phyloP scores from a whole-genome alignment of 1,284 basidiomycete species.

The Puccinia coronata region DNA sequence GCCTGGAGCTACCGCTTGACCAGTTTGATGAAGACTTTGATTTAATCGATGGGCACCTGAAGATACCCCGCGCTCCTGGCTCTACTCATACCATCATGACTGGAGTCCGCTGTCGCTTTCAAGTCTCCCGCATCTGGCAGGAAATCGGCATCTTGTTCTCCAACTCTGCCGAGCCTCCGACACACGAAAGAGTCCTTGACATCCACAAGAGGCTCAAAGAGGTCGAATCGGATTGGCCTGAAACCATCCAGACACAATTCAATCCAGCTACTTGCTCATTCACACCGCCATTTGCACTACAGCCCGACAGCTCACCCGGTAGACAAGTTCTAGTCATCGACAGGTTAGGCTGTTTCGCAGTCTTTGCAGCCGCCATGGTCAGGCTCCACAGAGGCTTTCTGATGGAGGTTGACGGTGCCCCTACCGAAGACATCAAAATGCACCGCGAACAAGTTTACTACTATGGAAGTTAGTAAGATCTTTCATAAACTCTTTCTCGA shows the following conservation, averaged over 20 bases:
- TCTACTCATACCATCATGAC: slow-evolving; percentile 36
- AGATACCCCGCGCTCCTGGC: slow-evolving; percentile 2
- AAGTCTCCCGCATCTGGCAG: slow-evolving; percentile 26
- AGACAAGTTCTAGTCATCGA: slow-evolving; percentile 25
- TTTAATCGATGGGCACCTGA: slow-evolving; percentile 1
- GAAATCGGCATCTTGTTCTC: slow-evolving; percentile 32
- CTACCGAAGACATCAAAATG: slow-evolving; percentile 22
- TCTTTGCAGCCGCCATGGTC: slow-evolving; percentile 34
- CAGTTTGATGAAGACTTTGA: slow-evolving; percentile 43
- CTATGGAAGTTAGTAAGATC: slow-evolving; percentile 26
- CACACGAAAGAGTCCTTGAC: slow-evolving; percentile 25
- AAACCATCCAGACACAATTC: slow-evolving; percentile 22
- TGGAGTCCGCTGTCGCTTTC: slow-evolving; percentile 35
- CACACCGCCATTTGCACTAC: background rate
- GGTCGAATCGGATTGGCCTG: slow-evolving; percentile 9
- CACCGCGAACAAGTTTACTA: slow-evolving; percentile 35
- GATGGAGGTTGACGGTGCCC: slow-evolving; percentile 15
- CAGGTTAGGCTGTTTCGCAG: slow-evolving; percentile 26
- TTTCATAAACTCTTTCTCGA: background rate
- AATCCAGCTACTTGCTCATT: slow-evolving; percentile 26
- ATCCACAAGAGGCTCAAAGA: slow-evolving; percentile 16
- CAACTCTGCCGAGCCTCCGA: slow-evolving; percentile 12
- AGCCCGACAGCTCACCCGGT: slow-evolving; percentile 9
- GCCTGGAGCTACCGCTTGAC: slow-evolving; percentile 32
- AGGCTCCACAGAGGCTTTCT: slow-evolving; percentile 39